Conservation (phyloP, 208 protist genomes). For the Trypanosoma theileri region DNA sequence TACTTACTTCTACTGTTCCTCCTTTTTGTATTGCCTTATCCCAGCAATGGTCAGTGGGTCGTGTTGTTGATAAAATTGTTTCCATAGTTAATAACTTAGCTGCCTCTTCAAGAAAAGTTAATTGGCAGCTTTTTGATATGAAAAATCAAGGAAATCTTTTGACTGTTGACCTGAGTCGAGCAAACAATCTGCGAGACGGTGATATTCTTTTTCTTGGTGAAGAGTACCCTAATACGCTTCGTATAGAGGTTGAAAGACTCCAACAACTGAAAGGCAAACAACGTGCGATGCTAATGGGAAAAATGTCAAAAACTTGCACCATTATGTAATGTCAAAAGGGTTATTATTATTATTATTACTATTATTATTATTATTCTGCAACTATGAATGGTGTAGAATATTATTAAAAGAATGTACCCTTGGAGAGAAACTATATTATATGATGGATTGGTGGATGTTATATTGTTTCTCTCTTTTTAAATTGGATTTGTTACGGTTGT, state of each 20-base stretch:
- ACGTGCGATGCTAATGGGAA: conserved; percentile 38
- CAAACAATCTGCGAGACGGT: conserved; percentile 33
- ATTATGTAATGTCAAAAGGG: conserved; percentile 47
- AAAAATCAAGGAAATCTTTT: conserved; percentile 2
- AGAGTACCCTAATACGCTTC: conserved; percentile 29
- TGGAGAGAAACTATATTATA: background rate
- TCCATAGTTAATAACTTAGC: conserved; percentile 21
- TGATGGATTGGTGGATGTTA: background rate
- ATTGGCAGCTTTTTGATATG: conserved; percentile 27
- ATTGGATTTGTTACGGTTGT: no score
- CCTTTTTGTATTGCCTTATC: conserved; percentile 55
- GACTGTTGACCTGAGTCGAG: background rate
- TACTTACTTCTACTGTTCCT: conserved; percentile 18
- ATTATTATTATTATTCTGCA: no score
- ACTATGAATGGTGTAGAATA: no score
- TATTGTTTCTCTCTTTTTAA: no score
- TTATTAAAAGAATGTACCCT: no score
- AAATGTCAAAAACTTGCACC: conserved; percentile 61
- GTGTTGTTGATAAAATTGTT: conserved; percentile 31
- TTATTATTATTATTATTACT: no score
- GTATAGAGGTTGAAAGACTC: conserved; percentile 45
- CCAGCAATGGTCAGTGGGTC: conserved; percentile 42
- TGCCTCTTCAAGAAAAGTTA: conserved; percentile 1
- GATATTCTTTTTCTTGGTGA: conserved; percentile 57
- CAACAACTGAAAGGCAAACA: conserved; percentile 49